These are phyloP conservation scores for Lachancea dasiensis DNA, from an alignment of 805 yeast genomes.

Conservation along the genomic window DNA sequence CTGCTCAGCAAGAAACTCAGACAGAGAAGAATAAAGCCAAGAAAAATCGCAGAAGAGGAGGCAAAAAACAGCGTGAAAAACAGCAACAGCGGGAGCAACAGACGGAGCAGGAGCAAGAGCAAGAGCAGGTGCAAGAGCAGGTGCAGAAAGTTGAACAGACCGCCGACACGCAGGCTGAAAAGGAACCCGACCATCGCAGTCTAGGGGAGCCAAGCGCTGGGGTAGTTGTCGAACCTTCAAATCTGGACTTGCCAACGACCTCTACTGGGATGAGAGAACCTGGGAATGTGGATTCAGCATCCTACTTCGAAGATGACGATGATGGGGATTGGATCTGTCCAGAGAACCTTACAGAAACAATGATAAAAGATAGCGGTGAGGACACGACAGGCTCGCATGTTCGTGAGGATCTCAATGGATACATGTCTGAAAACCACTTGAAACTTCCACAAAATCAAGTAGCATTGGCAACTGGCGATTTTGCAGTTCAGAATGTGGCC, in stretches of 20 bases:
- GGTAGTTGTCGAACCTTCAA: no score
- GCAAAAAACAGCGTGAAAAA: conserved; percentile 57
- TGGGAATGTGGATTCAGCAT: conserved; percentile 3
- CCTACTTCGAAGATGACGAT: conserved; percentile 49
- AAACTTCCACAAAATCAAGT: conserved; percentile 46
- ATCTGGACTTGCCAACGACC: no score
- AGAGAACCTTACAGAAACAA: conserved; percentile 67
- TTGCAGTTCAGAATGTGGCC: conserved; percentile 94
- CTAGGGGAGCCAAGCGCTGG: no score
- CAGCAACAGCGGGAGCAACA: conserved; percentile 30
- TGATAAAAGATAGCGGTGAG: conserved; percentile 64
- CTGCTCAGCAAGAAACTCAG: conserved; percentile 11
- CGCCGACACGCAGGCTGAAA: conserved; percentile 22
- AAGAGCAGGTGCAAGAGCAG: neutral
- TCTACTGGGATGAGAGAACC: no score
- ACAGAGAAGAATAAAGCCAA: conserved; percentile 20
- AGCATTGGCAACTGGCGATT: conserved; percentile 92
- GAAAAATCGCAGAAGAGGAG: conserved; percentile 55
- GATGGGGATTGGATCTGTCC: conserved; percentile 95
- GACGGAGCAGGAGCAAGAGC: neutral
- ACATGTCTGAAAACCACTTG: conserved; percentile 22
- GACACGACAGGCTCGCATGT: conserved; percentile 33
- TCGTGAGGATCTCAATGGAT: conserved; percentile 35
- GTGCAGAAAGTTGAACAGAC: conserved; percentile 2
- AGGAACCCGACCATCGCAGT: conserved; percentile 28